phyloP scores from a whole-genome alignment of 176 grass and related monocot genomes.

The Lolium rigidum region DNA sequence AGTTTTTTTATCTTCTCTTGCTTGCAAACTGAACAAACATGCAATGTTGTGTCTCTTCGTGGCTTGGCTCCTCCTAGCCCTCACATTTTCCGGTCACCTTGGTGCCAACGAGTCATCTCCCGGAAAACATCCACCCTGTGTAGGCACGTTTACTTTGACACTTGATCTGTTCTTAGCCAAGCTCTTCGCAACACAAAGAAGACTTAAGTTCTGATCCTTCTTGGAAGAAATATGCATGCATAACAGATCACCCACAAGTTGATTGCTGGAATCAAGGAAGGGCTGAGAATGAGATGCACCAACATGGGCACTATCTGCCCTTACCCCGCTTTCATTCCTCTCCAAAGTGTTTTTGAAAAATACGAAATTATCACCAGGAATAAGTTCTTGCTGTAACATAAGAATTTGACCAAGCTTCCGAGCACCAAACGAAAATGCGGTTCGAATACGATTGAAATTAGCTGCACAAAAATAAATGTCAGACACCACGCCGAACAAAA shows the following conservation, averaged over 20 bases:
- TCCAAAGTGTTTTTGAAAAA: constrained; percentile 78
- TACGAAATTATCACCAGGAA: constrained; percentile 51
- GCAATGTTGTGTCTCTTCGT: no score
- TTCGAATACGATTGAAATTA: constrained; percentile 76
- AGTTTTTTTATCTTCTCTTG: no score
- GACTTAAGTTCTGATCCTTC: constrained; percentile 23
- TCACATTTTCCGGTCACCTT: no score
- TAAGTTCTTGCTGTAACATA: constrained; percentile 44
- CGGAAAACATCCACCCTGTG: neutral
- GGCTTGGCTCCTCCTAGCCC: no score
- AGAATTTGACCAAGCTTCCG: constrained; percentile 77
- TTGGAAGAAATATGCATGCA: constrained; percentile 44
- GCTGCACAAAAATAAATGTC: constrained; percentile 57
- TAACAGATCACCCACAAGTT: constrained; percentile 34
- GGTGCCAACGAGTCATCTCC: constrained; percentile 8
- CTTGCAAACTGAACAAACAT: no score
- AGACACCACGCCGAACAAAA: constrained; percentile 1
- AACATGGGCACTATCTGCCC: constrained; percentile 44
- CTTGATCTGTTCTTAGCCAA: constrained; percentile 5
- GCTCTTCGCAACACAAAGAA: constrained; percentile 30
- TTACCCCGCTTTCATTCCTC: constrained; percentile 51
- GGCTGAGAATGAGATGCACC: constrained; percentile 17
- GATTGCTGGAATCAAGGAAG: constrained; percentile 22
- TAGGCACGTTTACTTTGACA: constrained; percentile 23
- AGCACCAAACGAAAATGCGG: constrained; percentile 77